Base-by-base conservation (phyloP, 1,284 basidiomycete species). In the Meira miltonrushii region DNA sequence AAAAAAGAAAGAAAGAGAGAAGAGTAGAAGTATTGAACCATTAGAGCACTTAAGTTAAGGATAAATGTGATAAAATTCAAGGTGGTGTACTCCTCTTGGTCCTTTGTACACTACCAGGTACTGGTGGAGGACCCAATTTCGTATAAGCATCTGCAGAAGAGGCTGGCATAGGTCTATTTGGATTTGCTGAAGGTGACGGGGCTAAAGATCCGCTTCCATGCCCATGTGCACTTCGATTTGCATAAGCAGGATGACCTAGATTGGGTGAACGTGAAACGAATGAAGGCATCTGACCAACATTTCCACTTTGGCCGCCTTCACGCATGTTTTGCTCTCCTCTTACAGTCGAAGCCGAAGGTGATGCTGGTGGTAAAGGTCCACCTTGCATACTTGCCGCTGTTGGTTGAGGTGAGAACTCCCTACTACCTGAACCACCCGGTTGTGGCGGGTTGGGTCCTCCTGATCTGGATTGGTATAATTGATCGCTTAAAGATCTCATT, bases 71-170 rank as follows among this genome's bases (percentile, higher is more conserved):
- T 17, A 19, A 12, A 25, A 25, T 23, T 13, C n/a, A 48, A 25
- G 23, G 17, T 25, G 41, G 15, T 15, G 19, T 43, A 10, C n/a
- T 43, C 17, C 25, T 23, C 23, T 48, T 23, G 10, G 4, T 21
- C 41, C 41, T 21, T 21, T 23, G 13, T 48, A n/a, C 17, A 23
- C 5, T 25, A 21, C 17, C 17, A 12, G 46, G 46, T 23, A 23
- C 17, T 8, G 46, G 46, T 48, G 46, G 46, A 5, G 46, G 46
- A 21, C 17, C 17, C 12, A 48, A 23, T 23, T 48, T 48, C 25
- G 17, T n/a, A 23, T 48, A 48, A 2, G 46, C 46, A 48, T 48
- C 46, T n/a, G 46, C 46, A 2, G 46, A 48, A 48, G 46, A 48
- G 46, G 28, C 28, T 33, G 28, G 28, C 28, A 33, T 8, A 33